Conservation (phyloP, 1,284 basidiomycete genomes). For the Naganishia sp. region DNA sequence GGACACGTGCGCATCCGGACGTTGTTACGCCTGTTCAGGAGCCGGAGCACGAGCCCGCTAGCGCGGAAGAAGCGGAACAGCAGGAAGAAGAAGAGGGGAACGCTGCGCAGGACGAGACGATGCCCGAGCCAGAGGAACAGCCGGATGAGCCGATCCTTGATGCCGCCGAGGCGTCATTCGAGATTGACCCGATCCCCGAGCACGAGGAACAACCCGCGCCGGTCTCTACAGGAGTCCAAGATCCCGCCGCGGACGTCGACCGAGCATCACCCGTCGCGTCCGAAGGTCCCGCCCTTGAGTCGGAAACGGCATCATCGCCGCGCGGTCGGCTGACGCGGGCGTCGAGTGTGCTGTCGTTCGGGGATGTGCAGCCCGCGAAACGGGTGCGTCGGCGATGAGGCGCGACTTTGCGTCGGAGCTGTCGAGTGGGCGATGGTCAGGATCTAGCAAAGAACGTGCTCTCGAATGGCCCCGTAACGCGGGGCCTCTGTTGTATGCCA, state of each 20-base stretch:
- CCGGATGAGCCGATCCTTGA: background rate
- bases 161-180: background rate
- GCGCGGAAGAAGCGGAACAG: slow-evolving; percentile 25
- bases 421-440: no score
- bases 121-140: background rate
- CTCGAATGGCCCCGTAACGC: no score
- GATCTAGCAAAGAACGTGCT: no score
- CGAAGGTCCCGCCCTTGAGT: background rate
- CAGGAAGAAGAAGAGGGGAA: slow-evolving; percentile 6
- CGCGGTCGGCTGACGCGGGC: background rate
- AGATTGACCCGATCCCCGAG: background rate
- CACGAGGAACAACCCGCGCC: background rate
- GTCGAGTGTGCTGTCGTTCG: slow-evolving; percentile 11
- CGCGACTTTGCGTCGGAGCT: no score
- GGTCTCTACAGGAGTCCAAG: background rate
- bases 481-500: no score
- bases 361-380: slow-evolving; percentile 9
- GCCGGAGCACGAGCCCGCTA: slow-evolving; percentile 21
- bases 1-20: slow-evolving; percentile 24
- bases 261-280: background rate
- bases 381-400: slow-evolving; percentile 6
- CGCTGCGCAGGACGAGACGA: no score
- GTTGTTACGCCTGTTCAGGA: slow-evolving; percentile 30
- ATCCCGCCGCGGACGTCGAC: background rate
- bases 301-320: background rate